Base-by-base conservation (phyloP, 805 yeast species). In the Ogataea naganishii region DNA sequence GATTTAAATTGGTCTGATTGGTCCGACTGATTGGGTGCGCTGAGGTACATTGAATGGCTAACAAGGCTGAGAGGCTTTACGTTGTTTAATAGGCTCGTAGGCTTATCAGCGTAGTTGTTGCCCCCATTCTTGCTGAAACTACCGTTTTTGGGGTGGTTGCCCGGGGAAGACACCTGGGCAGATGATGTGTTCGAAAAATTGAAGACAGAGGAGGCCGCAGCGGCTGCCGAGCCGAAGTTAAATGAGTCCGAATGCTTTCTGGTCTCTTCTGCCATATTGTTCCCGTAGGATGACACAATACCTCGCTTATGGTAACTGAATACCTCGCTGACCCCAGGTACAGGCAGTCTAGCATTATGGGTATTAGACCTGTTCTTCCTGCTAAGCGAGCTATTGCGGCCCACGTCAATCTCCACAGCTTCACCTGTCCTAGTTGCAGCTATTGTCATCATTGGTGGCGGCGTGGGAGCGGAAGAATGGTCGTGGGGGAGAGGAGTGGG, bases 371-470 rank as follows among this genome's bases (percentile, higher is more conserved):
- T 44, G 36, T 29, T 44, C 28, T 36, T 47, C 39, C 40, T 45
- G 37, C 23, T 60, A 35, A 27, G 47, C 3, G 47, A 41, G 23
- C 35, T 44, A 7, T 45, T 34, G 23, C 53, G 44, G 3, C 53
- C 51, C 5, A 49, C 57, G 3, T 80, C 79, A 17, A 83, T 81
- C 45, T 82, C 92, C 2, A 81, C 71, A 0, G 89, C 71, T 41
- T 77, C 92, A 6, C 94, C 94, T 22, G 72, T 70, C 40, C 86
- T 56, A 0, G 89, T 80, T 0, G 92, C 81, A 1, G 94, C 88
- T 29, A 83, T 82, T 0, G 94, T 81, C 77, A 82, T 72, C 45
- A 58, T 68, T n/a, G 80, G 80, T 1, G 77, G 72, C 1, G 79
- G 79, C 1, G 71, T 62, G 7, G 73, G 72, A 0, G 71, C 65